Conservation (phyloP, 345 rosid species). For the Euphorbia peplus region DNA sequence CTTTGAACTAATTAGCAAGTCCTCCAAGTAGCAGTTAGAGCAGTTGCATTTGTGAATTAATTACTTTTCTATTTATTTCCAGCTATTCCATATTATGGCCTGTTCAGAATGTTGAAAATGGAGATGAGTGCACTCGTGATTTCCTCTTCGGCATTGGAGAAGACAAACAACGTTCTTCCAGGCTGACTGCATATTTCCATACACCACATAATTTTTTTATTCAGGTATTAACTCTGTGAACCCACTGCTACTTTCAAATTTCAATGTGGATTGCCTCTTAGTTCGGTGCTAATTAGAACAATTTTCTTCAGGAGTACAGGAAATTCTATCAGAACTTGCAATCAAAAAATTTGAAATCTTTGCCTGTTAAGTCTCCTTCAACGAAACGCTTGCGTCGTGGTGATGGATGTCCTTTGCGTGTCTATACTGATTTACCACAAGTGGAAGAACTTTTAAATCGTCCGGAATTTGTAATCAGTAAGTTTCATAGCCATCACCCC, state of each 20-base stretch:
- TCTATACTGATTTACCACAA: slow-evolving; percentile 89
- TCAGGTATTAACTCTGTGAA: slow-evolving; percentile 39
- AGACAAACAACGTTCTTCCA: slow-evolving; percentile 85
- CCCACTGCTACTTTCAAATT: slow-evolving; percentile 12
- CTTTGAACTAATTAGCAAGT: not conserved
- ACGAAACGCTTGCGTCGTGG: slow-evolving; percentile 33
- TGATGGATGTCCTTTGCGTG: slow-evolving; percentile 52
- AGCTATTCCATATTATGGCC: slow-evolving; percentile 94
- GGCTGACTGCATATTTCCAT: slow-evolving; percentile 90
- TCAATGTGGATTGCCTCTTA: slow-evolving; percentile 1
- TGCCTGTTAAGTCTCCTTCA: slow-evolving; percentile 33
- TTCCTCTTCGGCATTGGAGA: slow-evolving; percentile 85
- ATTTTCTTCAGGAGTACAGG: slow-evolving; percentile 57
- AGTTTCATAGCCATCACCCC: slow-evolving; percentile 25
- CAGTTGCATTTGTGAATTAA: not conserved
- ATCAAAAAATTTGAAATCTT: slow-evolving; percentile 32
- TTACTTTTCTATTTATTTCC: slow-evolving; percentile 12
- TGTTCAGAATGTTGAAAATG: slow-evolving; percentile 44
- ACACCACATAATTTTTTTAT: slow-evolving; percentile 79
- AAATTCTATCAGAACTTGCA: slow-evolving; percentile 49
- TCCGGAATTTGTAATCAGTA: slow-evolving; percentile 80
- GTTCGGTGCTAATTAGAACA: slow-evolving; percentile 15
- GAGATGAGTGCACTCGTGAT: slow-evolving; percentile 87
- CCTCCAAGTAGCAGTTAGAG: not conserved
- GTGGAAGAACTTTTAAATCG: slow-evolving; percentile 78